Conservation (phyloP, 352 stramenopile species). For the Salisapilia sapeloensis region DNA sequence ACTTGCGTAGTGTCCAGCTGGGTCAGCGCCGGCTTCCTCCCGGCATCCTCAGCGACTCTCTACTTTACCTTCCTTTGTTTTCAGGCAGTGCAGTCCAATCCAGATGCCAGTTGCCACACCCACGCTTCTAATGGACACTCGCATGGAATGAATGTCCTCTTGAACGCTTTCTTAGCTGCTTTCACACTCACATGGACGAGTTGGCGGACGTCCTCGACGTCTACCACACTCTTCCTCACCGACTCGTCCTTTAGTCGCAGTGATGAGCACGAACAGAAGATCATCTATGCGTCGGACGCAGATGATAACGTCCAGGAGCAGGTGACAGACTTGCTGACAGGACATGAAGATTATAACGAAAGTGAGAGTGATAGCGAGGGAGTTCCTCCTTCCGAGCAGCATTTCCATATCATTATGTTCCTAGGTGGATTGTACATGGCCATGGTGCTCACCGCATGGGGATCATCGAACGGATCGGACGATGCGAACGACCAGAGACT, state of each 20-base stretch:
- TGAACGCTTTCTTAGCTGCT: slow-evolving; percentile 33
- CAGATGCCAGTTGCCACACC: slow-evolving; percentile 22
- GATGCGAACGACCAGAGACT: slow-evolving; percentile 31
- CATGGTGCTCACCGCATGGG: slow-evolving; percentile 73
- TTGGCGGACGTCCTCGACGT: slow-evolving; percentile 46
- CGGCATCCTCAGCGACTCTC: slow-evolving; percentile 23
- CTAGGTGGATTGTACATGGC: slow-evolving; percentile 66
- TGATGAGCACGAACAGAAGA: no score
- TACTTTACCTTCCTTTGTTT: slow-evolving; percentile 63
- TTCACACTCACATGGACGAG: slow-evolving; percentile 52
- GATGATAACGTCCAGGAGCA: slow-evolving; percentile 4
- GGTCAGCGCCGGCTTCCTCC: slow-evolving; percentile 42
- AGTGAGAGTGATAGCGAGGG: no score
- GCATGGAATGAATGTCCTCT: slow-evolving; percentile 15
- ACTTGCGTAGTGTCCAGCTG: slow-evolving; percentile 26
- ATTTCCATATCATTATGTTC: slow-evolving; percentile 63
- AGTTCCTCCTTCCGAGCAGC: slow-evolving; percentile 28
- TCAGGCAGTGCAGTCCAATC: slow-evolving; percentile 47
- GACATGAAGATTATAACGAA: no score
- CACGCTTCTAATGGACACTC: slow-evolving; percentile 11
- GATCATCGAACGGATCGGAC: slow-evolving; percentile 23
- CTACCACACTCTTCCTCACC: slow-evolving; percentile 14
- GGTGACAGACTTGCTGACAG: slow-evolving; percentile 4
- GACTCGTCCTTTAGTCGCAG: no score
- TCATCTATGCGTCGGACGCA: no score